Base-by-base conservation (phyloP, 2,329 filamentous ascomycete species). In the Paraphaeosphaeria minitans region DNA sequence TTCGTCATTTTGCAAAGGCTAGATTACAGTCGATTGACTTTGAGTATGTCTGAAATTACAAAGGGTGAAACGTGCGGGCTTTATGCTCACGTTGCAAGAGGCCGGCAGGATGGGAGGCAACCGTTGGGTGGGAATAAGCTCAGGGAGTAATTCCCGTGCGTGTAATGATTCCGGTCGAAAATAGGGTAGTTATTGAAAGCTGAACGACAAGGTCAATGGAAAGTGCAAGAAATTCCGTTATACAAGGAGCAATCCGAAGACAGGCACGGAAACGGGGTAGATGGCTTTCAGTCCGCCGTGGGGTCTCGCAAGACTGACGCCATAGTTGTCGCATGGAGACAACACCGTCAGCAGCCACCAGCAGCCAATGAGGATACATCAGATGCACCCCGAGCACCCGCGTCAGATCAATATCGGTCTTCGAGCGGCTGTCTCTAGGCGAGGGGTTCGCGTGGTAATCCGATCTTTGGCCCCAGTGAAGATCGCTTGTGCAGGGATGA, bases 1-100 rank as follows among this genome's bases (percentile, higher is more conserved):
- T 64, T 64, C 19, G 61, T 51, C 61, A 64, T 64, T 4, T 43
- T 56, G 56, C 10, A 33, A 47, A 31, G 19, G 16, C 13, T 22
- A n/a, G 27, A 22, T 16, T 46, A 29, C 16, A 1, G 13, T 27
- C 22, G 27, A 13, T 31, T 31, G n/a, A 43, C n/a, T 12, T n/a
- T 9, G 16, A 4, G n/a, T 49, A n/a, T 12, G 31, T 5, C 10
- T 24, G 29, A 50, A 10, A 1, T 31, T 37, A 2, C 6, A 13
- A 10, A 16, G 19, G n/a, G 19, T 16, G 31, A 9, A 21, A 19
- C 27, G n/a, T 19, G 45, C 33, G 3, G 12, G 14, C 4, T 39
- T 51, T 51, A 41, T 39, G 2, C 33, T 31, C 14, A 12, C 33
- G 12, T 9, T 27, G 19, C 8, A 24, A 39, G 33, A 51, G 31